Conservation (phyloP, 2,329 filamentous ascomycete species). For the Aspergillus ochraceus region DNA sequence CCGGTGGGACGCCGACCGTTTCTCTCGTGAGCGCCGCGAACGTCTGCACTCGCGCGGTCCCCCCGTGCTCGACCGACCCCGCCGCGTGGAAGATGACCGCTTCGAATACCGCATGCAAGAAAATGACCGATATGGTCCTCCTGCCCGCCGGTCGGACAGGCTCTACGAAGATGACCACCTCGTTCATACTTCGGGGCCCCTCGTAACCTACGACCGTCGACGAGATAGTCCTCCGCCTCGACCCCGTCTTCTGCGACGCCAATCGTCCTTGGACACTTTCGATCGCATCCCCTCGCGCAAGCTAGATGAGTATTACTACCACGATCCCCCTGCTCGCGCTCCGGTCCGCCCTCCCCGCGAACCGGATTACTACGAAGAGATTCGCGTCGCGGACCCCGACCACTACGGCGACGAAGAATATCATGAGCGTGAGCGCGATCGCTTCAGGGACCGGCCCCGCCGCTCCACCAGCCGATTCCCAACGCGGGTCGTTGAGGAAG, state of each 20-base stretch:
- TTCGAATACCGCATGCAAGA: slow-evolving; percentile 43
- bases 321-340: slow-evolving; percentile 53
- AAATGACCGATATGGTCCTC: slow-evolving; percentile 45
- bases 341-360: slow-evolving; percentile 61
- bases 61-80: slow-evolving; percentile 35
- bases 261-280: slow-evolving; percentile 88
- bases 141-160: slow-evolving; percentile 38
- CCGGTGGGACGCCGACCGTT: slow-evolving; percentile 44
- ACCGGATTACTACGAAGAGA: slow-evolving; percentile 63
- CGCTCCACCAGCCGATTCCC: slow-evolving; percentile 44
- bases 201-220: slow-evolving; percentile 59
- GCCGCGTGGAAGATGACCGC: slow-evolving; percentile 39
- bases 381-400: slow-evolving; percentile 66
- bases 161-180: slow-evolving; percentile 45
- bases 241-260: slow-evolving; percentile 71
- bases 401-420: slow-evolving; percentile 72
- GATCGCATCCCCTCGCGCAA: slow-evolving; percentile 69
- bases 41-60: slow-evolving; percentile 39
- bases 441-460: slow-evolving; percentile 47
- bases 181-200: slow-evolving; percentile 48
- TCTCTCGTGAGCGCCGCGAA: slow-evolving; percentile 45
- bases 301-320: slow-evolving; percentile 42
- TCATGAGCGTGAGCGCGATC: slow-evolving; percentile 64
- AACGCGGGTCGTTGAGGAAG: slow-evolving; percentile 31
- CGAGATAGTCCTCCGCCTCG: slow-evolving; percentile 58